A percentile compares a stretch with the other conserved stretches of the same genome.
Conservation (phyloP, 2,329 filamentous ascomycete species). For the Pseudogymnoascus sp. region DNA sequence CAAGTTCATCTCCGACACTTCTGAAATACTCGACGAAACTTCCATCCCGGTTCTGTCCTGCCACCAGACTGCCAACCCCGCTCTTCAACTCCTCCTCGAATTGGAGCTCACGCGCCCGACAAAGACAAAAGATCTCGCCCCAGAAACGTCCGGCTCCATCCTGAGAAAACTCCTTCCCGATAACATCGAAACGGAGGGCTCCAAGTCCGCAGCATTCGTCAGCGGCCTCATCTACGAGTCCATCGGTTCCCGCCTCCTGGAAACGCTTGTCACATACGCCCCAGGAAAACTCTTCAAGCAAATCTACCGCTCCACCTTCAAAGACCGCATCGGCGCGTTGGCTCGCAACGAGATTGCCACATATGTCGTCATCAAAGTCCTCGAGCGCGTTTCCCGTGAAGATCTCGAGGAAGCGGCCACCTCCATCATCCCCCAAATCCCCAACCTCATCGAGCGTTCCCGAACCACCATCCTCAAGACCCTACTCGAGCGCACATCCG, state of each 20-base stretch:
- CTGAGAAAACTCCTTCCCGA: slow-evolving; percentile 74
- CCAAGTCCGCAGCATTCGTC: slow-evolving; percentile 72
- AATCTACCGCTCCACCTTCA: slow-evolving; percentile 74
- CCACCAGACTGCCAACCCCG: slow-evolving; percentile 86
- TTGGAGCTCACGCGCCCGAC: slow-evolving; percentile 73
- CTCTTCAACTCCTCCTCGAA: slow-evolving; percentile 83
- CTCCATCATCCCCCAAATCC: slow-evolving; percentile 66
- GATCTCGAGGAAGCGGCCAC: slow-evolving; percentile 70
- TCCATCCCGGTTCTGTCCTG: slow-evolving; percentile 78
- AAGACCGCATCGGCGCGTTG: slow-evolving; percentile 70
- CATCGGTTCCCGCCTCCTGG: slow-evolving; percentile 82
- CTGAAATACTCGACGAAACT: slow-evolving; percentile 67
- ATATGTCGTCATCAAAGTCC: slow-evolving; percentile 76
- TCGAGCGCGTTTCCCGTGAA: slow-evolving; percentile 80
- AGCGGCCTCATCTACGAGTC: slow-evolving; percentile 83
- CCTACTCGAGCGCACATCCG: slow-evolving; percentile 74
- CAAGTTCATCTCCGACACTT: slow-evolving; percentile 75
- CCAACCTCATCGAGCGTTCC: slow-evolving; percentile 65
- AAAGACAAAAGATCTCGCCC: slow-evolving; percentile 57
- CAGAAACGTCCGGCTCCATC: slow-evolving; percentile 47
- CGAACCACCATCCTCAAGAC: slow-evolving; percentile 74
- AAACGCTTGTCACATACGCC: slow-evolving; percentile 72
- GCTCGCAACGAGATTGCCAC: slow-evolving; percentile 85
- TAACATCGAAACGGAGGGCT: slow-evolving; percentile 65
- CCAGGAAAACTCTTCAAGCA: slow-evolving; percentile 89